These are phyloP conservation scores for Fusarium pseudograminearum DNA, from an alignment of 2,329 filamentous ascomycete species.

Conservation along the genomic window DNA sequence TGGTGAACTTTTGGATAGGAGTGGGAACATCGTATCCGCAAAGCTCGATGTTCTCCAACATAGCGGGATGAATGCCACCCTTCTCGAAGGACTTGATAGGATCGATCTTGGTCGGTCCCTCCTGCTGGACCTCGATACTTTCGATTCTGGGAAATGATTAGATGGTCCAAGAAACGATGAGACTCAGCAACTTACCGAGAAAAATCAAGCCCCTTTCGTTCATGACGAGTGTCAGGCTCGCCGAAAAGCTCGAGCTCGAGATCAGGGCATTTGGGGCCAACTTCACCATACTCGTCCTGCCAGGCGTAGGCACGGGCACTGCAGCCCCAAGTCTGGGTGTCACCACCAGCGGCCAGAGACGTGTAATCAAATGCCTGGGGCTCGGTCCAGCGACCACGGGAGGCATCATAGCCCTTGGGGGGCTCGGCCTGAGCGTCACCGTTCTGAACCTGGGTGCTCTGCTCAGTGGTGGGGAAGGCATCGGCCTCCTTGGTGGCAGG, in stretches of 20 bases:
- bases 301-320: constrained; percentile 82
- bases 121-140: constrained; percentile 67
- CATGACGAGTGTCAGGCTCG: constrained; percentile 60
- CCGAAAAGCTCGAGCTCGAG: constrained; percentile 85
- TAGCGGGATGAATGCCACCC: constrained; percentile 85
- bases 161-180: constrained; percentile 34
- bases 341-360: constrained; percentile 34
- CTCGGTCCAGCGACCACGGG: constrained; percentile 59
- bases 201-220: constrained; percentile 71
- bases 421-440: constrained; percentile 1
- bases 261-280: constrained; percentile 76
- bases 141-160: constrained; percentile 61
- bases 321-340: constrained; percentile 58
- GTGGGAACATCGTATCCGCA: constrained; percentile 80
- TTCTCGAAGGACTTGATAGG: constrained; percentile 73
- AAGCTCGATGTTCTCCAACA: constrained; percentile 81
- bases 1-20: constrained; percentile 86
- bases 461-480: neutral
- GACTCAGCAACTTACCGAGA: constrained; percentile 61
- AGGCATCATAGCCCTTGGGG: constrained; percentile 54
- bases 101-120: constrained; percentile 64
- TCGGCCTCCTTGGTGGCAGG: neutral
- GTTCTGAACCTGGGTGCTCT: neutral
- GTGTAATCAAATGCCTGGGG: constrained; percentile 63
- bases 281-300: constrained; percentile 86